These are phyloP conservation scores for Rhododendron vialii DNA, from an alignment of 148 eudicot species.

Conservation along the genomic window DNA sequence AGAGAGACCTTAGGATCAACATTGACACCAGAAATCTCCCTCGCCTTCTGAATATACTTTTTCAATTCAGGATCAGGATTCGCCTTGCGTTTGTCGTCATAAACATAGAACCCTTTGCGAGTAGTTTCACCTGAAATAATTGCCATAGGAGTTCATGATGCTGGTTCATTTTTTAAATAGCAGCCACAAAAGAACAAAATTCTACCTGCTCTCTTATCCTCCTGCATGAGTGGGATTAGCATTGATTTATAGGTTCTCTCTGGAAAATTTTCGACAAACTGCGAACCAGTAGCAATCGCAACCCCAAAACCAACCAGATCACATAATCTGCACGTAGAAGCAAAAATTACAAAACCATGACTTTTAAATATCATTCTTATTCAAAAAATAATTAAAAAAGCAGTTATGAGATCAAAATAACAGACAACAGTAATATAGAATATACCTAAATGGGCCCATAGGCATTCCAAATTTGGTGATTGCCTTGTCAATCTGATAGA, in stretches of 20 bases:
- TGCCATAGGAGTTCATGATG: neutral
- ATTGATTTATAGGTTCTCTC: conserved; percentile 85
- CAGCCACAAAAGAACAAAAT: neutral
- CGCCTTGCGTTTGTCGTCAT: conserved; percentile 76
- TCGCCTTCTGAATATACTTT: conserved; percentile 70
- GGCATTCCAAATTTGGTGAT: conserved; percentile 94
- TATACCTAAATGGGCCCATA: conserved; percentile 94
- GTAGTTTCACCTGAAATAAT: conserved; percentile 71
- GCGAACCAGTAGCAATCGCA: conserved; percentile 70
- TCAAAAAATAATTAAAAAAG: neutral
- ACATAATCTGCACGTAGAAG: conserved; percentile 46
- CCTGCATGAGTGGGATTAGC: conserved; percentile 87
- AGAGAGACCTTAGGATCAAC: conserved; percentile 75
- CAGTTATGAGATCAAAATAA: neutral
- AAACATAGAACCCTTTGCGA: conserved; percentile 82
- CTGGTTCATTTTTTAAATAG: neutral
- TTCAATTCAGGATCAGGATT: conserved; percentile 81
- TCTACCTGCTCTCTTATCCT: conserved; percentile 92
- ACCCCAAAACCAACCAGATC: conserved; percentile 98
- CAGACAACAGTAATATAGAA: neutral
- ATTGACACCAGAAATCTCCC: conserved; percentile 68
- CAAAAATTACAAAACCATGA: neutral
- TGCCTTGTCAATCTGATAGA: conserved; percentile 71
- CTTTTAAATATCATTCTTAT: neutral
- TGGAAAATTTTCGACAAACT: conserved; percentile 68